Conservation (phyloP, 805 yeast species). For the Nakazawaea sp. region DNA sequence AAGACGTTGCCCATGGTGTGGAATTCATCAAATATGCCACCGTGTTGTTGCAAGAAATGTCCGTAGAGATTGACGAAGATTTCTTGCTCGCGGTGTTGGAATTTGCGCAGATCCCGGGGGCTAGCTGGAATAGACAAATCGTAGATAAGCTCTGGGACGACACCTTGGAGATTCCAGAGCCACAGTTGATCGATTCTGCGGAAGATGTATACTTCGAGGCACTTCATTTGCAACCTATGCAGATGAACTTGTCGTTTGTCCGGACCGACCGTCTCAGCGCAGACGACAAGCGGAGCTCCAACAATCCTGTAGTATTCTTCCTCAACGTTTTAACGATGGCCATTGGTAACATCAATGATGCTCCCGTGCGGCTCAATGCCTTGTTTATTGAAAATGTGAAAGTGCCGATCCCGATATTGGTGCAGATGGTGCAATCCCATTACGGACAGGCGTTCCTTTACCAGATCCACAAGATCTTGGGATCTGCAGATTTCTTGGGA, state of each 20-base stretch:
- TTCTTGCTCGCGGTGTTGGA: slow-evolving; percentile 78
- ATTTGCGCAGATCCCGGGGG: slow-evolving; percentile 75
- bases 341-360: slow-evolving; percentile 93
- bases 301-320: slow-evolving; percentile 66
- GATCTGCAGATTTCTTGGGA: slow-evolving; percentile 94
- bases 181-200: slow-evolving; percentile 44
- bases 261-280: slow-evolving; percentile 76
- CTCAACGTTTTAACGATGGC: slow-evolving; percentile 92
- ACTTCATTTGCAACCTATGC: slow-evolving; percentile 86
- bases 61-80: slow-evolving; percentile 91
- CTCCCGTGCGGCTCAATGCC: slow-evolving; percentile 87
- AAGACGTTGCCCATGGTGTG: slow-evolving; percentile 89
- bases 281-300: slow-evolving; percentile 49
- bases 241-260: slow-evolving; percentile 82
- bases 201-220: slow-evolving; percentile 88
- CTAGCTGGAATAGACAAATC: slow-evolving; percentile 54
- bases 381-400: slow-evolving; percentile 82
- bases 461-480: slow-evolving; percentile 87
- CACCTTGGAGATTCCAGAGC: slow-evolving; percentile 62
- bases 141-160: slow-evolving; percentile 49
- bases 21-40: slow-evolving; percentile 89
- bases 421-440: slow-evolving; percentile 70
- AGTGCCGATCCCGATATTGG: slow-evolving; percentile 70
- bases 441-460: slow-evolving; percentile 89
- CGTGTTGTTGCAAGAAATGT: slow-evolving; percentile 78